A percentile compares a stretch with the other conserved stretches of the same genome.
Evolutionary conservation across 805 yeast genomes (phyloP).

Genomic region (Kodamaea leandrae): DNA sequence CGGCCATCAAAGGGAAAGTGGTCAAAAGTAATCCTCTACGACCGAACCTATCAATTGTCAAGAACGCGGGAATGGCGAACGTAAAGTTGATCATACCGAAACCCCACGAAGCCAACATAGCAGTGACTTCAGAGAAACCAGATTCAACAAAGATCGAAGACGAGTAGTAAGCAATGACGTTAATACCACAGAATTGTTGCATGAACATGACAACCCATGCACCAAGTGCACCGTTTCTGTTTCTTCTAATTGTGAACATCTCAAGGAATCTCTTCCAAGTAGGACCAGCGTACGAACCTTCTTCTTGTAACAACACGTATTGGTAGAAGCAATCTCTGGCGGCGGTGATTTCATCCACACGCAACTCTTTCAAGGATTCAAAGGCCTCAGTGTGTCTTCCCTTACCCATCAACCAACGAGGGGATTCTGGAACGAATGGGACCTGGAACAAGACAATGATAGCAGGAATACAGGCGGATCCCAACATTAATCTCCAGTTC

Average conservation of each 20-base stretch:
- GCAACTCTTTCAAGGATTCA: constrained; percentile 44
- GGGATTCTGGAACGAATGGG: constrained; percentile 63
- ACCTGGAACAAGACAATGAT: constrained; percentile 50
- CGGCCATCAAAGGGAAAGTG: constrained; percentile 62
- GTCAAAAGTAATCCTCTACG: constrained; percentile 57
- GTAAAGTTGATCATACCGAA: constrained; percentile 78
- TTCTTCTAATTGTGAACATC: constrained; percentile 70
- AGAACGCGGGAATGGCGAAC: constrained; percentile 81
- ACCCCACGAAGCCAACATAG: constrained; percentile 81
- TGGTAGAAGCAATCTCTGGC: constrained; percentile 66
- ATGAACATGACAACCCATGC: constrained; percentile 81
- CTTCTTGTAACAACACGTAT: constrained; percentile 57
- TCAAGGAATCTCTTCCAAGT: constrained; percentile 49
- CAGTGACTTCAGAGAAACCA: constrained; percentile 57
- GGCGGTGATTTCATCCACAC: constrained; percentile 50
- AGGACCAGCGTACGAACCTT: constrained; percentile 48
- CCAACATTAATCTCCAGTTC: constrained; percentile 66
- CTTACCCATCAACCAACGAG: constrained; percentile 64
- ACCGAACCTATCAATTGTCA: constrained; percentile 75
- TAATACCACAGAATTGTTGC: constrained; percentile 91
- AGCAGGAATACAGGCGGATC: constrained; percentile 57
- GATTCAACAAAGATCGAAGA: constrained; percentile 71
- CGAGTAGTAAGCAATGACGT: constrained; percentile 83
- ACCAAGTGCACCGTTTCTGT: constrained; percentile 77
- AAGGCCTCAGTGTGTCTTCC: constrained; percentile 49